Evolutionary conservation across 164 flowering plant species (phyloP), one percentile per base, ranked within the genome.

Genomic region (Magnolia sinica): DNA sequence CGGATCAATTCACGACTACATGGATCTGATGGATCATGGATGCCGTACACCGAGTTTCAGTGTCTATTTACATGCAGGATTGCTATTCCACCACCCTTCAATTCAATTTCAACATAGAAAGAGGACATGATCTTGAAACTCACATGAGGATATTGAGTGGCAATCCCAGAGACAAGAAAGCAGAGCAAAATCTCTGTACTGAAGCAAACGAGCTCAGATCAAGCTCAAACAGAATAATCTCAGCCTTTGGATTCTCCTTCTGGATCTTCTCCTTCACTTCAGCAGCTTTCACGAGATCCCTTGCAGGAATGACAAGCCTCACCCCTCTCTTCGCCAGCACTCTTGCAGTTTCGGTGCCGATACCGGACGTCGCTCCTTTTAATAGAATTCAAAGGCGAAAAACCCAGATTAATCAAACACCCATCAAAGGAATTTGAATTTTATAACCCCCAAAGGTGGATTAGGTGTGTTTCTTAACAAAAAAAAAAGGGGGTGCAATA

Each of bases 111-210:
- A 55, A 55, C 61, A 55, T 10, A 55, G 18, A 58, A 73, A 22
- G 64, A 71, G 13, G 14, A 18, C 59, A 72, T 2, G 37, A 71
- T 59, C 13, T 6, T 31, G 9, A 18, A 59, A 84, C 91, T 86
- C 67, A 94, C 99, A 94, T 90, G 87, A 96, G 94, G 59, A 96
- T 92, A 82, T 93, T 89, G 50, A 96, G 98, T 52, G 99, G 97
- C 6, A 94, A 76, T 29, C 88, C 87, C 7, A 91, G 86, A 50
- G 98, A 83, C 7, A 94, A 79, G 76, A 94, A 96, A 24, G 88
- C 80, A 72, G 87, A 74, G 75, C 91, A 90, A 67, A 94, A 96
- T 86, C 90, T 88, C 75, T 77, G 81, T 70, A 94, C 86, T 8
- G 98, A 94, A 82, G 93, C 89, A 75, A 96, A 81, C 20, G 97